These are phyloP conservation scores for Paraconiothyrium sp. DNA, from an alignment of 2,329 filamentous ascomycete genomes.

Conservation along the genomic window DNA sequence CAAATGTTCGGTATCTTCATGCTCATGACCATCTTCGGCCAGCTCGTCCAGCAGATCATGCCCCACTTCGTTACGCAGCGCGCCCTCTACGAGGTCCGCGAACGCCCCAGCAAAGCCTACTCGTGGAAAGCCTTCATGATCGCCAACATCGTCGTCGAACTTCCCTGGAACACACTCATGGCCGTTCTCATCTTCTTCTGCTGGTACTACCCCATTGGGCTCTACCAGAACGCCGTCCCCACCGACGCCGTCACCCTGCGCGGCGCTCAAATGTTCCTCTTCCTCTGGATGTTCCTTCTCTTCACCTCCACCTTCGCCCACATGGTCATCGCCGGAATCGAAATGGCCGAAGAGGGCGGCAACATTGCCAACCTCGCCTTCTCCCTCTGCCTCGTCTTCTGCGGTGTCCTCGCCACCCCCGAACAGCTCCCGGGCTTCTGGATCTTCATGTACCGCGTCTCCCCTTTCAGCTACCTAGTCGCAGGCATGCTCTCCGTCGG, in stretches of 20 bases:
- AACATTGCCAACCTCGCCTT: conserved; percentile 81
- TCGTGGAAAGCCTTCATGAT: conserved; percentile 87
- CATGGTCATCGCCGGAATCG: conserved; percentile 78
- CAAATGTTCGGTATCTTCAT: conserved; percentile 90
- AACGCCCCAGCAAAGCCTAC: conserved; percentile 85
- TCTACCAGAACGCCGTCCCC: conserved; percentile 73
- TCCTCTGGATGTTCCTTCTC: conserved; percentile 77
- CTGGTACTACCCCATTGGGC: conserved; percentile 88
- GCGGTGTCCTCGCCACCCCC: conserved; percentile 74
- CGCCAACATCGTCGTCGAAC: conserved; percentile 82
- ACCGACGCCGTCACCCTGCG: conserved; percentile 72
- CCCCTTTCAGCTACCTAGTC: conserved; percentile 84
- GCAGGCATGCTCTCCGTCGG: conserved; percentile 75
- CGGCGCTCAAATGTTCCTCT: conserved; percentile 80
- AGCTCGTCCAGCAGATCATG: conserved; percentile 83
- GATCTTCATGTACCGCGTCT: conserved; percentile 85
- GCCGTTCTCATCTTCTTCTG: conserved; percentile 78
- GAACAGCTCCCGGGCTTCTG: conserved; percentile 75
- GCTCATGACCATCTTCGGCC: conserved; percentile 80
- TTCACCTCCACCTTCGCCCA: conserved; percentile 85
- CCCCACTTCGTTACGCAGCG: conserved; percentile 86
- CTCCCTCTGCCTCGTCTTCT: conserved; percentile 77
- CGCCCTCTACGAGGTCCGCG: conserved; percentile 83
- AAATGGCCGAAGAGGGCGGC: conserved; percentile 77
- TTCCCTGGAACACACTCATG: conserved; percentile 84